These are phyloP conservation scores for Boletellus sp. DNA, from an alignment of 1,284 basidiomycete genomes.

Conservation along the genomic window DNA sequence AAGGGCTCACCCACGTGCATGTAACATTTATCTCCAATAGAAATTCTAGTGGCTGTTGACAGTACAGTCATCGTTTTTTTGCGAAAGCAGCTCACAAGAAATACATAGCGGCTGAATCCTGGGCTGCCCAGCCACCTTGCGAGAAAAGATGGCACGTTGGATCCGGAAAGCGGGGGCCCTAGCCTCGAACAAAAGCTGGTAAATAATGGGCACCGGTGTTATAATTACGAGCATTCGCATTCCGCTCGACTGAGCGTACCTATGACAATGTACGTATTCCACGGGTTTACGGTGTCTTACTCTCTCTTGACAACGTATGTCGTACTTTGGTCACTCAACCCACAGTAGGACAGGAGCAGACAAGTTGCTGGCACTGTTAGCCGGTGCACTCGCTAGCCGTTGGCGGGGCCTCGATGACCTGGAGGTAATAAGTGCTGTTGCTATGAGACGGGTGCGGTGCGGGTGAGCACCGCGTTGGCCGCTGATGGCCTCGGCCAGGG, in stretches of 20 bases:
- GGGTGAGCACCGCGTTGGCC: too few species aligned
- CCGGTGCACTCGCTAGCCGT: too few species aligned
- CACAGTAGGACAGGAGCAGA: background rate
- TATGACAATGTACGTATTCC: constrained; percentile 61
- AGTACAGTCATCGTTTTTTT: too few species aligned
- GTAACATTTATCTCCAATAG: too few species aligned
- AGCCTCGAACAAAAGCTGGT: constrained; percentile 67
- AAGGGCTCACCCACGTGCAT: too few species aligned
- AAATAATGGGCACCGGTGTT: too few species aligned
- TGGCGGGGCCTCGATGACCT: constrained; percentile 33
- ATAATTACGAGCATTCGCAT: constrained; percentile 47
- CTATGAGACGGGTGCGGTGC: too few species aligned
- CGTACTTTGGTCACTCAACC: background rate
- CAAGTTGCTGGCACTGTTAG: constrained; percentile 8
- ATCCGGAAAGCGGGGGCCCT: constrained; percentile 64
- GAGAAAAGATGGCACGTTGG: constrained; percentile 66
- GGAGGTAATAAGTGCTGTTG: constrained; percentile 32
- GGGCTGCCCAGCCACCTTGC: constrained; percentile 74
- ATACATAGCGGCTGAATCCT: constrained; percentile 72
- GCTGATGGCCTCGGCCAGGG: too few species aligned
- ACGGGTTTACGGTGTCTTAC: constrained; percentile 62
- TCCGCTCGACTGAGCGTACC: constrained; percentile 65
- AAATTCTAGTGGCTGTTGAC: too few species aligned
- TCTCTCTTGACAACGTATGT: too few species aligned
- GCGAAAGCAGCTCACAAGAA: constrained; percentile 77